These are phyloP conservation scores for Aspergillus unguis DNA, from an alignment of 2,329 filamentous ascomycete species.

Conservation along the genomic window DNA sequence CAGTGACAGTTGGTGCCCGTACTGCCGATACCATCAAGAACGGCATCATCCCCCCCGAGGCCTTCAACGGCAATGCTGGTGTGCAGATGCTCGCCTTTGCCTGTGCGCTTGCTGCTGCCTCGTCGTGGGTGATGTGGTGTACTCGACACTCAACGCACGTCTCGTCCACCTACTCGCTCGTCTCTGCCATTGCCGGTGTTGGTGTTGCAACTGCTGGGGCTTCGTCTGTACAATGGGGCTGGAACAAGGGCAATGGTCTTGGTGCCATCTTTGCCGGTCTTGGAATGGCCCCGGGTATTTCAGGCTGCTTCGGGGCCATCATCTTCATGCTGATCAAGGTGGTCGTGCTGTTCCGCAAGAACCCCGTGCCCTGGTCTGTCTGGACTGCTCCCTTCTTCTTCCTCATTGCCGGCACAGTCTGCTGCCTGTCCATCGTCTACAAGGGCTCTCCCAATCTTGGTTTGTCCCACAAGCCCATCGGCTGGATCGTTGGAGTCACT, in stretches of 20 bases:
- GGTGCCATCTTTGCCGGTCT: conserved; percentile 64
- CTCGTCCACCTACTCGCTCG: conserved; percentile 68
- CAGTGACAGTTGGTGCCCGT: conserved; percentile 64
- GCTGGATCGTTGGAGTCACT: conserved; percentile 66
- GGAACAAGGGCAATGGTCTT: conserved; percentile 64
- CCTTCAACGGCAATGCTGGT: conserved; percentile 60
- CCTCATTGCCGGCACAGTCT: conserved; percentile 69
- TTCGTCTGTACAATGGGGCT: conserved; percentile 63
- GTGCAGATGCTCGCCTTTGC: conserved; percentile 62
- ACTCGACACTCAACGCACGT: conserved; percentile 70
- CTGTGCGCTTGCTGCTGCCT: conserved; percentile 33
- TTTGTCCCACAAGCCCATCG: conserved; percentile 58
- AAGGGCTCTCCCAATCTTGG: conserved; percentile 70
- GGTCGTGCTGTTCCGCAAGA: conserved; percentile 67
- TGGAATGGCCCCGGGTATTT: conserved; percentile 67
- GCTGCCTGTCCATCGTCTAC: conserved; percentile 75
- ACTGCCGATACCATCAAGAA: conserved; percentile 78
- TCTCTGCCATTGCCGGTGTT: conserved; percentile 66
- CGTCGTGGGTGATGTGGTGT: conserved; percentile 75
- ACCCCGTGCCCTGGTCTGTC: conserved; percentile 69
- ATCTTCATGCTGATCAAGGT: conserved; percentile 73
- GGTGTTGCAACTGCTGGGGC: conserved; percentile 66
- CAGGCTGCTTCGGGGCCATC: conserved; percentile 61
- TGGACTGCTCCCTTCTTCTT: conserved; percentile 74
- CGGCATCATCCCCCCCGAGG: conserved; percentile 61